Base-by-base conservation (phyloP, 78 protist species). In the Dictyostelium intermedium region DNA sequence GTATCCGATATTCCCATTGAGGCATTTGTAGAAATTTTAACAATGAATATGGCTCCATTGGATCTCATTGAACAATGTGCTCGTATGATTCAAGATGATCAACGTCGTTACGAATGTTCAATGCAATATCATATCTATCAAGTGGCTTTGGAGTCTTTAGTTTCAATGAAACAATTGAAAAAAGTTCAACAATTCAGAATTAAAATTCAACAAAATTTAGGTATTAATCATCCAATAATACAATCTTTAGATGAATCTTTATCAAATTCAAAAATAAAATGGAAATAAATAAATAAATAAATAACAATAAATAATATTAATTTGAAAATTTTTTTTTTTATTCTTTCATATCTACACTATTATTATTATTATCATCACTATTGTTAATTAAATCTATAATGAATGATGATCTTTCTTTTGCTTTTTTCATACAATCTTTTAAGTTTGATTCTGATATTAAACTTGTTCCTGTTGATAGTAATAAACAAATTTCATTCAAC, bases 401-500 rank as follows among this genome's bases (percentile, higher is more conserved):
- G 9, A 63, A 72, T 20, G 45, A 0, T 18, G 60, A 27, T 50
- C 94, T 53, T n/a, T 89, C 39, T 89, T 80, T 89, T n/a, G 87
- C 47, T 35, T 80, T 23, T 43, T 80, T n/a, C 39, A 78, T 27
- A 80, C 87, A 89, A 70, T 80, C 72, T 70, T 79, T 30, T 34
- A 89, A n/a, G 20, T 16, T 43, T 5, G 41, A n/a, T 32, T 89
- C 87, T 10, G 83, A 34, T 3, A 89, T 78, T 34, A 60, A n/a
- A 11, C 10, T 80, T 1, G 39, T 89, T 7, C 94, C 87, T n/a
- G 78, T 78, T 8, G 34, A 41, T 1, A 77, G 56, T 32, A 53
- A 56, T 70, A 80, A 70, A 80, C 94, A 89, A 9, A 95, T 77
- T 85, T 97, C 92, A 11, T 23, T 25, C 7, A 47, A 6, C 43